phyloP scores from a whole-genome alignment of 169 alveolate species.

The Plasmodium knowlesi region DNA sequence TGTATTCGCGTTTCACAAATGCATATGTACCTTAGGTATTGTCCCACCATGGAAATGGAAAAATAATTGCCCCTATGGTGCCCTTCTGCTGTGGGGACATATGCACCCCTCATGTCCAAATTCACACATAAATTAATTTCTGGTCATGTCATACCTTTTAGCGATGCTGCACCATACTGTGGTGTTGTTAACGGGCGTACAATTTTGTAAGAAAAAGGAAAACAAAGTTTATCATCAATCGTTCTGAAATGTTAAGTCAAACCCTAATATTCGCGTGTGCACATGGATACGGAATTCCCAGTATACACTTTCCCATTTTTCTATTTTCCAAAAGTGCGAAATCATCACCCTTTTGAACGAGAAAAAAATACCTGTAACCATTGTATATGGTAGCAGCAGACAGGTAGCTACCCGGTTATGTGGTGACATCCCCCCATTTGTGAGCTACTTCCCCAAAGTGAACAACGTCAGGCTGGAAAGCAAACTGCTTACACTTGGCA shows the following conservation, averaged over 20 bases:
- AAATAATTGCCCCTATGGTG: background rate
- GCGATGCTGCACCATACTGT: background rate
- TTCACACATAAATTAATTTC: background rate
- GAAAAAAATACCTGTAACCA: background rate
- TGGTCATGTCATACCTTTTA: background rate
- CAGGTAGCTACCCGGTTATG: background rate
- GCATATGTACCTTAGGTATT: background rate
- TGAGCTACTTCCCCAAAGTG: background rate
- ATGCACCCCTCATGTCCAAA: background rate
- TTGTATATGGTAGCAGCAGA: background rate
- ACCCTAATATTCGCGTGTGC: background rate
- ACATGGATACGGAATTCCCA: background rate
- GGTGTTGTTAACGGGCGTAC: background rate
- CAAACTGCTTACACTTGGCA: background rate
- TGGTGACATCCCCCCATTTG: background rate
- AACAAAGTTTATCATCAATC: background rate
- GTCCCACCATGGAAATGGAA: background rate
- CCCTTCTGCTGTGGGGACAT: background rate
- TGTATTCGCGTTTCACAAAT: background rate
- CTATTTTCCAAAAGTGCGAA: background rate
- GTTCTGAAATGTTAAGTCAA: background rate
- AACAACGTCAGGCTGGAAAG: background rate
- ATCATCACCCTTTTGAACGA: background rate
- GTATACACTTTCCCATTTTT: background rate
- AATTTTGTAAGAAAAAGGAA: background rate